Evolutionary conservation across 1,139 yeast species (phyloP).

Genomic region (Kodamaea suecica): DNA sequence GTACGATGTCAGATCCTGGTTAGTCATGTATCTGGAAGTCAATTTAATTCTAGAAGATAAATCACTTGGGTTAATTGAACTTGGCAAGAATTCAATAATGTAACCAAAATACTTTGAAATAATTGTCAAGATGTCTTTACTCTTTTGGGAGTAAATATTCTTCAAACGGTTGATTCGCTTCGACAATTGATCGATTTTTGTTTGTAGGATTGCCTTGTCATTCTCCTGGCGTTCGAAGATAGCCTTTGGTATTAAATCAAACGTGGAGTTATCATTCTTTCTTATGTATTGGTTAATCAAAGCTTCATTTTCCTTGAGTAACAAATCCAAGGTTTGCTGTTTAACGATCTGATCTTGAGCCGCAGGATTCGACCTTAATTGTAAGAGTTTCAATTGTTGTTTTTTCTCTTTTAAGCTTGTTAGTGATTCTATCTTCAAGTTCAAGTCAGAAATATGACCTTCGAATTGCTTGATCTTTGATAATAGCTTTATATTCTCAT

Average conservation of each 20-base stretch:
- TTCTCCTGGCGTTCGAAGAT: conserved; percentile 62
- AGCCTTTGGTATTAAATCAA: conserved; percentile 50
- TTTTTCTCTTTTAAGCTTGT: conserved; percentile 28
- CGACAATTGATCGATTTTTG: conserved; percentile 47
- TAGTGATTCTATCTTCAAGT: conserved; percentile 29
- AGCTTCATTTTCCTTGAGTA: conserved; percentile 61
- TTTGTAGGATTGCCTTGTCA: conserved; percentile 51
- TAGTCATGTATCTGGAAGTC: conserved; percentile 49
- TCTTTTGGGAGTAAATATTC: conserved; percentile 64
- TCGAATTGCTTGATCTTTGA: conserved; percentile 36
- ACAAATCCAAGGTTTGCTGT: conserved; percentile 46
- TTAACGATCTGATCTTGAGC: conserved; percentile 62
- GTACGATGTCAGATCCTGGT: conserved; percentile 24
- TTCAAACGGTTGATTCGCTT: conserved; percentile 61
- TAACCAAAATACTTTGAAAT: conserved; percentile 73
- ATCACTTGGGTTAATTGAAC: conserved; percentile 52
- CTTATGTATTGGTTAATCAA: conserved; percentile 31
- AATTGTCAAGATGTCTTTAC: conserved; percentile 69
- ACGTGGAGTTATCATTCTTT: conserved; percentile 7
- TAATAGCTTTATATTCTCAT: conserved; percentile 40
- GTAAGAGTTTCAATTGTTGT: conserved; percentile 50
- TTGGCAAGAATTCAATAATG: conserved; percentile 65
- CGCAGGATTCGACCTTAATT: conserved; percentile 68
- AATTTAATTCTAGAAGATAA: conserved; percentile 55
- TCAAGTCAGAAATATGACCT: conserved; percentile 30